Percentiles rank a stretch among this genome's conserved stretches.
phyloP scores from a whole-genome alignment of 1,284 basidiomycete genomes.

The Ganoderma sinense region DNA sequence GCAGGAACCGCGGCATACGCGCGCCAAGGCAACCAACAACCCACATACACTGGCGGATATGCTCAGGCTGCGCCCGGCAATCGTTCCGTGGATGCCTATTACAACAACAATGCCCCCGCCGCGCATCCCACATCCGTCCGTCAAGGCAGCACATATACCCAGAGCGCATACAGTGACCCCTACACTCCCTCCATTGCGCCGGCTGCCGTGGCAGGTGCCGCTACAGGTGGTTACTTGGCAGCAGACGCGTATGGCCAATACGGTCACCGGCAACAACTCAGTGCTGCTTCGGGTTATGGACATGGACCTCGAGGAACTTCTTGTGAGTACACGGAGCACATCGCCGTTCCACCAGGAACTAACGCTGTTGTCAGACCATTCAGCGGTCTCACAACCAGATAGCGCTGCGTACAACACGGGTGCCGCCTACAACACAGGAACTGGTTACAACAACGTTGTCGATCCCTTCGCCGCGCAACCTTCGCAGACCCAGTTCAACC shows the following conservation, averaged over 20 bases:
- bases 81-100: constrained; percentile 79
- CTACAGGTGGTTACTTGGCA: constrained; percentile 28
- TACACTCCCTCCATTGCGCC: constrained; percentile 25
- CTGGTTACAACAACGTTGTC: constrained; percentile 52
- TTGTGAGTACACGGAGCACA: constrained; percentile 50
- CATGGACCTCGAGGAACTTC: constrained; percentile 60
- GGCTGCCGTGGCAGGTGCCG: constrained; percentile 34
- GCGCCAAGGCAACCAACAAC: constrained; percentile 34
- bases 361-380: constrained; percentile 52
- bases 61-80: constrained; percentile 66
- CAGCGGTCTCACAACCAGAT: constrained; percentile 54
- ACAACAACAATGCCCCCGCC: constrained; percentile 49
- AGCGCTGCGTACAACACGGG: constrained; percentile 46
- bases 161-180: constrained; percentile 48
- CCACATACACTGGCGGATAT: constrained; percentile 61
- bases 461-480: constrained; percentile 55
- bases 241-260: constrained; percentile 38
- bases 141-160: constrained; percentile 53
- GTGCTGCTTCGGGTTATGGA: constrained; percentile 51
- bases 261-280: constrained; percentile 41
- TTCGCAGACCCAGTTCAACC: constrained; percentile 44
- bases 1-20: constrained; percentile 36
- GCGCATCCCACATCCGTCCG: constrained; percentile 45
- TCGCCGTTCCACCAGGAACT: neutral
- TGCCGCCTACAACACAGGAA: constrained; percentile 45